A percentile compares a stretch with the other conserved stretches of the same genome.
Evolutionary conservation across 1,284 basidiomycete species (phyloP).

Genomic region (Sporisorium sorghi): DNA sequence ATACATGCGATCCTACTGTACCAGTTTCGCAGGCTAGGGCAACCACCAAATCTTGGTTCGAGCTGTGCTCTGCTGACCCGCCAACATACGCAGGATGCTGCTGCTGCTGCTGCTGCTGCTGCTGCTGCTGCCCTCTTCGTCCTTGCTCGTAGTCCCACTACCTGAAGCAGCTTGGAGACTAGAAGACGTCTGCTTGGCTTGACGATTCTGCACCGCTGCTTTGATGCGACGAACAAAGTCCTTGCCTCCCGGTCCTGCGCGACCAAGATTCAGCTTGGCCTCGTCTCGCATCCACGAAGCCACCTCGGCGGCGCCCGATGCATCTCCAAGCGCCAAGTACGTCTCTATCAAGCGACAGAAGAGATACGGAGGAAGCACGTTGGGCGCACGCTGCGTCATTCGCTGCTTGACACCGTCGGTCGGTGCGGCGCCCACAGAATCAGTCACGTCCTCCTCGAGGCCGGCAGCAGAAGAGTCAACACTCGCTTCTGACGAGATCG

Average conservation of each 20-base stretch:
- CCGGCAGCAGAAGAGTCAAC: neutral
- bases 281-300: constrained; percentile 55
- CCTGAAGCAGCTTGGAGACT: neutral
- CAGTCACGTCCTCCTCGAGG: neutral
- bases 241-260: neutral
- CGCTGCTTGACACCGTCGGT: constrained; percentile 15
- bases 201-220: constrained; percentile 12
- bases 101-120: too few relatives aligned
- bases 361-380: constrained; percentile 26
- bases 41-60: constrained; percentile 43
- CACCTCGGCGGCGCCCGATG: constrained; percentile 39
- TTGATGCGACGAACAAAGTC: constrained; percentile 40
- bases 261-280: constrained; percentile 29
- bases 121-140: constrained; percentile 14
- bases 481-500: constrained; percentile 5
- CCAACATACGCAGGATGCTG: constrained; percentile 38
- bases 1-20: neutral
- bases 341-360: constrained; percentile 39
- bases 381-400: constrained; percentile 9
- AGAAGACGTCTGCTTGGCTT: neutral
- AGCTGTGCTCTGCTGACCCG: constrained; percentile 36
- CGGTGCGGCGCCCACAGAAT: neutral
- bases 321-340: constrained; percentile 35
- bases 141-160: neutral
- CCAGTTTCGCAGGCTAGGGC: constrained; percentile 4